phyloP scores from a whole-genome alignment of 2,329 filamentous ascomycete genomes.

The Ascocoryne sarcoides region DNA sequence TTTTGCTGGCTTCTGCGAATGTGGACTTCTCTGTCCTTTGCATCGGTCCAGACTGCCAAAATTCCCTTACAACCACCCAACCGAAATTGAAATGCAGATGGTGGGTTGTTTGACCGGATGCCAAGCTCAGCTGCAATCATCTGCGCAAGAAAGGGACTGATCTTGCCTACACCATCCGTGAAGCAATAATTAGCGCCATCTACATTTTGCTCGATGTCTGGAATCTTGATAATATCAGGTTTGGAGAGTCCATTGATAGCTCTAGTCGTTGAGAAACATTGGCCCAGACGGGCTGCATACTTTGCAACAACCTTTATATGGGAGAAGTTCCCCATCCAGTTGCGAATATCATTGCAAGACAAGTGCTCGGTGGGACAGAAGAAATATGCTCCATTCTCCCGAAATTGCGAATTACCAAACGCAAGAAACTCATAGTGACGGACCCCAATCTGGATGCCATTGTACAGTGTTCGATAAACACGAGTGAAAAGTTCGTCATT shows the following conservation, averaged over 20 bases:
- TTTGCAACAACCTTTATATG: constrained; percentile 82
- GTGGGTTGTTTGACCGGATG: constrained; percentile 48
- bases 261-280: constrained; percentile 91
- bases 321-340: constrained; percentile 78
- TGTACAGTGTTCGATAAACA: constrained; percentile 59
- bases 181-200: constrained; percentile 48
- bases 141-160: constrained; percentile 69
- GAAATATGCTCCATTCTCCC: constrained; percentile 88
- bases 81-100: constrained; percentile 86
- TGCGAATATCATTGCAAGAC: constrained; percentile 67
- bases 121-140: constrained; percentile 65
- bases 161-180: constrained; percentile 87
- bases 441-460: constrained; percentile 77
- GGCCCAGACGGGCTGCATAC: constrained; percentile 78
- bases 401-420: constrained; percentile 90
- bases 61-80: constrained; percentile 91
- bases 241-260: constrained; percentile 57
- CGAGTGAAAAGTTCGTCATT: constrained; percentile 67
- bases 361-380: constrained; percentile 64
- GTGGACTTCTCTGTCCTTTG: constrained; percentile 59
- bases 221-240: constrained; percentile 47
- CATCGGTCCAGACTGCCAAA: constrained; percentile 63
- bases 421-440: constrained; percentile 83
- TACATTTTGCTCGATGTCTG: constrained; percentile 59
- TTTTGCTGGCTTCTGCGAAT: constrained; percentile 83